Evolutionary conservation across 2,329 filamentous ascomycete species (phyloP).

Genomic region (Talaromyces sp.): DNA sequence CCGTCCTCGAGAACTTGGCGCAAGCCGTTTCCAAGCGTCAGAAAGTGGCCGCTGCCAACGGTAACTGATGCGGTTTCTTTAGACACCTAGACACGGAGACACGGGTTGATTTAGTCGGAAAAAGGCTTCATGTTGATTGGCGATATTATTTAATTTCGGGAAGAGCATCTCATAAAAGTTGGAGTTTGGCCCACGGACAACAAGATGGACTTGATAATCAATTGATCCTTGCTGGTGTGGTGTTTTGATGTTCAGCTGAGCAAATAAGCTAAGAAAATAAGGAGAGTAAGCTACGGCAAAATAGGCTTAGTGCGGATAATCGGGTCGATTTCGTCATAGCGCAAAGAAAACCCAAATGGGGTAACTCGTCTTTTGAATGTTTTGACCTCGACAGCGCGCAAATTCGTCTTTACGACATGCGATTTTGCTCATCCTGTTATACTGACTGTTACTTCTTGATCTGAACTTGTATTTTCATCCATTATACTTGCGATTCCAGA

Average conservation of each 20-base stretch:
- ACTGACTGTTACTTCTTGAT: neutral
- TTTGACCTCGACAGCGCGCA: neutral
- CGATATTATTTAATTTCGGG: neutral
- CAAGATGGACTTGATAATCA: neutral
- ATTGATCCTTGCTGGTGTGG: neutral
- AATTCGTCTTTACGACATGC: neutral
- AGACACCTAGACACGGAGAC: neutral
- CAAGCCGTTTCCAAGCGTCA: constrained; percentile 73
- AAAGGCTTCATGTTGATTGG: neutral
- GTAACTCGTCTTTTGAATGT: constrained; percentile 7
- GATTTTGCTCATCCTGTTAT: neutral
- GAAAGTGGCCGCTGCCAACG: constrained; percentile 38
- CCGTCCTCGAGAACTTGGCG: constrained; percentile 72
- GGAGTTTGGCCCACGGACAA: neutral
- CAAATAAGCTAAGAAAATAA: constrained; percentile 1
- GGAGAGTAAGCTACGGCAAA: neutral
- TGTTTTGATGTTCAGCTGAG: neutral
- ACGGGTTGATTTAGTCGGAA: neutral
- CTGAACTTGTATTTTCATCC: neutral
- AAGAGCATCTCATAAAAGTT: neutral
- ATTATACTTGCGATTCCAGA: neutral
- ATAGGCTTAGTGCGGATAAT: neutral
- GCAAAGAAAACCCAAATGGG: constrained; percentile 7
- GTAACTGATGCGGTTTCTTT: neutral
- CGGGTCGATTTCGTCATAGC: constrained; percentile 7